A percentile compares a stretch with the other conserved stretches of the same genome.
Conservation (phyloP, 345 rosid genomes). For the Garcia nutans region DNA sequence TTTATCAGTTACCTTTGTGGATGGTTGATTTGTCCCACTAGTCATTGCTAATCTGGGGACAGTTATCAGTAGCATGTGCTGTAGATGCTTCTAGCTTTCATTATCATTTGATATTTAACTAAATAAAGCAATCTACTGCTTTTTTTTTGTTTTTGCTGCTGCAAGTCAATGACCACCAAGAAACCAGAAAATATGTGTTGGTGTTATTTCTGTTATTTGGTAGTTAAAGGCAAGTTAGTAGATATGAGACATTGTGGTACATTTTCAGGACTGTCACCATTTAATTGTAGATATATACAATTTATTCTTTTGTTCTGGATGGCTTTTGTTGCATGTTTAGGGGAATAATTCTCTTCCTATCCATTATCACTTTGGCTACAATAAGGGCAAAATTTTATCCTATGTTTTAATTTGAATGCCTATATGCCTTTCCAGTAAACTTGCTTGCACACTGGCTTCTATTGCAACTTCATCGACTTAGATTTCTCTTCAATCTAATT, state of each 20-base stretch:
- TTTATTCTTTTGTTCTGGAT: neutral
- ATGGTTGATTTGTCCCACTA: neutral
- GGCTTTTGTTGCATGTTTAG: neutral
- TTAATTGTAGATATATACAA: neutral
- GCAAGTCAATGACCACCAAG: neutral
- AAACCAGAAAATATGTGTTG: neutral
- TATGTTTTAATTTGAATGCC: neutral
- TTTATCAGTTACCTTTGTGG: constrained; percentile 8
- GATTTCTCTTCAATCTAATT: neutral
- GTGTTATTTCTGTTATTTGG: neutral
- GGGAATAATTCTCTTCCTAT: neutral
- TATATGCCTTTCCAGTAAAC: neutral
- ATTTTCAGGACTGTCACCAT: neutral
- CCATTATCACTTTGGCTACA: neutral
- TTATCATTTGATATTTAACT: neutral
- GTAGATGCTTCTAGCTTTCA: neutral
- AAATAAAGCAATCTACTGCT: neutral
- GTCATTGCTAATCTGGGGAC: neutral
- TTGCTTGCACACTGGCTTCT: neutral
- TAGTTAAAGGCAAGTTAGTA: neutral
- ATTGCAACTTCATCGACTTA: neutral
- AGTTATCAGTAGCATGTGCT: neutral
- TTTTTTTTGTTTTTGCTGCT: neutral
- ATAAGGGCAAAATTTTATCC: neutral
- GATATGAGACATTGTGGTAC: neutral